Conservation (phyloP, 331 rosid genomes). For the Ulmus americana region DNA sequence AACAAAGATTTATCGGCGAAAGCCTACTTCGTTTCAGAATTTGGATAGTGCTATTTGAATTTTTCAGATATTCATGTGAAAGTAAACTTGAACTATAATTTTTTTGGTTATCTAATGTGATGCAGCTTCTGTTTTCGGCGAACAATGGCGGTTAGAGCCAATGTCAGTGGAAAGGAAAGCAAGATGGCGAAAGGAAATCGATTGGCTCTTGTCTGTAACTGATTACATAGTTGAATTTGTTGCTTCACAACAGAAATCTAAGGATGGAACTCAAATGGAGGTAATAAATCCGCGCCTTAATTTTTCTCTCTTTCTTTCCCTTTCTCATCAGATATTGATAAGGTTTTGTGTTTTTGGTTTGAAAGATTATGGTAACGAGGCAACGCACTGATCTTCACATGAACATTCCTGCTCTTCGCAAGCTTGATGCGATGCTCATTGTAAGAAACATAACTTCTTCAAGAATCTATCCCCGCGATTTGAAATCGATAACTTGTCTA, state of each 20-base stretch:
- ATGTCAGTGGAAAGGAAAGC: constrained; percentile 70
- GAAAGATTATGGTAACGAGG: constrained; percentile 84
- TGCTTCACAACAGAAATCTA: constrained; percentile 69
- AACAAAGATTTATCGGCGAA: too few relatives aligned
- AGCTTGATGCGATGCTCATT: constrained; percentile 81
- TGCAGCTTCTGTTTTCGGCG: constrained; percentile 92
- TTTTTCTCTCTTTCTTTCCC: neutral
- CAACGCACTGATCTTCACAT: constrained; percentile 87
- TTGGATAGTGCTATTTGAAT: neutral
- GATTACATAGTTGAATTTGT: constrained; percentile 87
- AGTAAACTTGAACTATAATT: neutral
- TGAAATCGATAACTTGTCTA: constrained; percentile 10
- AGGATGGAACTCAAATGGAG: constrained; percentile 87
- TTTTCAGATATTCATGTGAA: neutral
- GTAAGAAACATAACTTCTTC: constrained; percentile 39
- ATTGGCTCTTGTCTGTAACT: constrained; percentile 77
- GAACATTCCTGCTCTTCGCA: constrained; percentile 86
- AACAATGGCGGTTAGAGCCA: constrained; percentile 80
- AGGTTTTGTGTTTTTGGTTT: constrained; percentile 16
- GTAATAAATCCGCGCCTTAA: constrained; percentile 24
- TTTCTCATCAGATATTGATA: constrained; percentile 14
- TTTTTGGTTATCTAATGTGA: constrained; percentile 3
- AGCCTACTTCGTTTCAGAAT: neutral
- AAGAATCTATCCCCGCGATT: neutral
- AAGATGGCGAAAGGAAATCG: constrained; percentile 83